Evolutionary conservation across 306 rosid genomes (phyloP), one percentile per base, ranked within the genome.

Genomic region (Bauhinia variegata): DNA sequence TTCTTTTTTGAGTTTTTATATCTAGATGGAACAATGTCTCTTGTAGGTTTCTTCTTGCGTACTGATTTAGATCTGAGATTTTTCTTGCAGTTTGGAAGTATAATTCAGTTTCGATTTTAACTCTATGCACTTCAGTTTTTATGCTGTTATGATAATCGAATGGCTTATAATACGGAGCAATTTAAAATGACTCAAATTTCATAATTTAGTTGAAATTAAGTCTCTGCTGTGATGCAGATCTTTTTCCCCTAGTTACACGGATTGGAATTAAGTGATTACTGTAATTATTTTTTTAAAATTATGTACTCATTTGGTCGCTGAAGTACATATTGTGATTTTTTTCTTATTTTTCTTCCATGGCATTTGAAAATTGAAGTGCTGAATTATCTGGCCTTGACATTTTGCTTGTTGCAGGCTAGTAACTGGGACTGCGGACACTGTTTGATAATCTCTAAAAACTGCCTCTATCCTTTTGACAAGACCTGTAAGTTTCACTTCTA

Each of bases 401-500:
- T 66, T 71, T 73, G 5, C 48, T n/a, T 8, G 51, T 57, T 83
- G 84, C 88, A 83, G 88, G 84, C 78, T 80, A 75, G 67, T 47
- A 33, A 11, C 52, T 47, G 42, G 65, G 46, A 41, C 52, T 46
- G 39, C 64, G n/a, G 42, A 52, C 32, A 72, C 68, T 3, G 42
- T 60, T 74, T 78, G 74, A 56, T 68, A 11, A 23, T 23, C 1
- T 23, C 28, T 23, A 1, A 23, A n/a, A 1, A 23, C 28, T 23
- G 28, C 2, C 28, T 23, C 43, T 75, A 28, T 46, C 42, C 49
- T 38, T 75, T 14, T 53, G 47, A 50, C 28, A 8, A 63, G 10
- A 60, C 36, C 13, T 47, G n/a, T 55, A 47, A 60, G 58, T 75
- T 61, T 75, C 8, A 33, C 46, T 50, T 52, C 7, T 48, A 37